phyloP scores from a whole-genome alignment of 305 asterid genomes.

The Fraxinus xanthoxyloides region DNA sequence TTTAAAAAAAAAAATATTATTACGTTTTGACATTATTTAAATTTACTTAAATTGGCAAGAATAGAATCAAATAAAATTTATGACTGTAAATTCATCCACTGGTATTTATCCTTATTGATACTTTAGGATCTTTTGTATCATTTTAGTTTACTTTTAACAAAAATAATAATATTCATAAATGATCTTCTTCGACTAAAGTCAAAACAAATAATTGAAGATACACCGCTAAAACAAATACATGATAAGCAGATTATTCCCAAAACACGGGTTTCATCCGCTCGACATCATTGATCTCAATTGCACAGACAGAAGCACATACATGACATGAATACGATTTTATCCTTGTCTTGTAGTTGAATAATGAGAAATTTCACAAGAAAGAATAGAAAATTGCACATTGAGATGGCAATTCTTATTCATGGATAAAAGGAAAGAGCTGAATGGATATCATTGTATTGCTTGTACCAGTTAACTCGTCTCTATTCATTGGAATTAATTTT shows the following conservation, averaged over 20 bases:
- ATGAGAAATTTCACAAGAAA: neutral
- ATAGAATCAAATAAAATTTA: no score
- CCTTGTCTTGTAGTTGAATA: neutral
- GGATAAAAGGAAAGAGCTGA: neutral
- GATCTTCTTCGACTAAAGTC: no score
- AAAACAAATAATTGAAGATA: no score
- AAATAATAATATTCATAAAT: no score
- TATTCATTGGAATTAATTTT: neutral
- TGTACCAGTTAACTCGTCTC: neutral
- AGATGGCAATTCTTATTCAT: neutral
- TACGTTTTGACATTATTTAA: no score
- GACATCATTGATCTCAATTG: constrained; percentile 55
- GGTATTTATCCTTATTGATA: no score
- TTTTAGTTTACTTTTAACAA: no score
- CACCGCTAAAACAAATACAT: constrained; percentile 22
- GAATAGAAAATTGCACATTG: neutral
- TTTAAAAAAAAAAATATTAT: no score
- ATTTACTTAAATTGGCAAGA: no score
- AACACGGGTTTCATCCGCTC: constrained; percentile 83
- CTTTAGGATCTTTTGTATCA: no score
- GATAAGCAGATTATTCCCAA: constrained; percentile 64
- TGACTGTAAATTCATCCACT: no score
- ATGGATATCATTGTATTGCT: neutral
- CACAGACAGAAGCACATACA: constrained; percentile 4
- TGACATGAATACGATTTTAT: constrained; percentile 3